Conservation (phyloP, 1,139 yeast species). For the Nakaseomyces nivariensis region DNA sequence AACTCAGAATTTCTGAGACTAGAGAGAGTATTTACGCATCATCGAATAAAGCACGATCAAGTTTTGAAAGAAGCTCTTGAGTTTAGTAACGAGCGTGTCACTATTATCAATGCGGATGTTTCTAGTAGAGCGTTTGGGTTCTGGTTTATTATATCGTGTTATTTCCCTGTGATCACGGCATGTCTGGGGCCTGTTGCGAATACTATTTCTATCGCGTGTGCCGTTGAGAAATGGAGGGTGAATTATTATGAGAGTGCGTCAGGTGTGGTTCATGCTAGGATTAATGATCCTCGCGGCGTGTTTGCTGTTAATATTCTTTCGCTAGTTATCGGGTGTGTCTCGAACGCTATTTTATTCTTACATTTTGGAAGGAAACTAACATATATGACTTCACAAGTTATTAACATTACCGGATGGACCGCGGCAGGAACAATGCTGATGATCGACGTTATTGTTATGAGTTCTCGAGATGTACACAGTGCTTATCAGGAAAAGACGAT, state of each 20-base stretch:
- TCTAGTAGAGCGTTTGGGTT: conserved; percentile 31
- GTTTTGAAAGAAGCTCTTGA: conserved; percentile 16
- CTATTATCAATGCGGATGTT: conserved; percentile 23
- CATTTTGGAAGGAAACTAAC: conserved; percentile 53
- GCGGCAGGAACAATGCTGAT: conserved; percentile 45
- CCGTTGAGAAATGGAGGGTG: conserved; percentile 60
- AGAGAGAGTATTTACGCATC: conserved; percentile 1
- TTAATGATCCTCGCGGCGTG: conserved; percentile 36
- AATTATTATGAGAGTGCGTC: neutral
- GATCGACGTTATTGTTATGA: conserved; percentile 35
- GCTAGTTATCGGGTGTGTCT: conserved; percentile 50
- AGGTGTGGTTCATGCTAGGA: neutral
- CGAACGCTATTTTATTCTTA: conserved; percentile 55
- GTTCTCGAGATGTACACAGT: conserved; percentile 7
- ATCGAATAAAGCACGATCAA: conserved; percentile 1
- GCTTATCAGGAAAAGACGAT: conserved; percentile 32
- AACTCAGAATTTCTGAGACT: neutral
- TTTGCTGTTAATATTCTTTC: conserved; percentile 51
- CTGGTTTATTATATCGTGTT: conserved; percentile 56
- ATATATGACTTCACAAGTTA: conserved; percentile 48
- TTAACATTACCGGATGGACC: conserved; percentile 57
- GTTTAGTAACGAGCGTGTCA: conserved; percentile 21
- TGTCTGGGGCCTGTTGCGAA: conserved; percentile 73
- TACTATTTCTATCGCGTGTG: conserved; percentile 58
- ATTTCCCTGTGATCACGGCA: conserved; percentile 65